These are phyloP conservation scores for Globisporangium middletonii DNA, from an alignment of 352 stramenopile genomes.

Conservation along the genomic window DNA sequence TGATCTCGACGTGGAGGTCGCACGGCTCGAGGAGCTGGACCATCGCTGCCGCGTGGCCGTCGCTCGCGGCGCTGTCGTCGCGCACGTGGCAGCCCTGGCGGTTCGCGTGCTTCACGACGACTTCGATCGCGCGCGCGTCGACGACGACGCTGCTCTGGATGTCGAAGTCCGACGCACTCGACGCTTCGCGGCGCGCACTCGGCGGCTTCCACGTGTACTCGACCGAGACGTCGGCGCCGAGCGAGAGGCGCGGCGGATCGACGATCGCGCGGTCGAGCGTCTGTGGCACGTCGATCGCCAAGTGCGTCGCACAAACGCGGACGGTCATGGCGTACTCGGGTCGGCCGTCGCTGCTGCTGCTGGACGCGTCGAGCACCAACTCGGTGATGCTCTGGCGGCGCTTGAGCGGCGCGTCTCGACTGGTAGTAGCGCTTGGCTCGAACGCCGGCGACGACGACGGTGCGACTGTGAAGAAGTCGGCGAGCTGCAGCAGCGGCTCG, in stretches of 20 bases:
- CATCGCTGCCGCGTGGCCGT: slow-evolving; percentile 26
- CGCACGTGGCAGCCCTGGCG: slow-evolving; percentile 56
- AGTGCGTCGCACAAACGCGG: slow-evolving; percentile 32
- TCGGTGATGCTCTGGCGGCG: slow-evolving; percentile 45
- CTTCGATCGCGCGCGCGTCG: slow-evolving; percentile 56
- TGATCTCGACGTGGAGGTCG: slow-evolving; percentile 58
- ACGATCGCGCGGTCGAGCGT: slow-evolving; percentile 26
- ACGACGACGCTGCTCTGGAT: slow-evolving; percentile 66
- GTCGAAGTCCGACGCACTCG: slow-evolving; percentile 33
- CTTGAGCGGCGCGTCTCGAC: slow-evolving; percentile 3
- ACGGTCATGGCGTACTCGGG: slow-evolving; percentile 42
- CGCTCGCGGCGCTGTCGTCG: slow-evolving; percentile 9
- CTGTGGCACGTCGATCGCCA: slow-evolving; percentile 51
- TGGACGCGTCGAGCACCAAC: slow-evolving; percentile 36
- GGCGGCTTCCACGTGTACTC: slow-evolving; percentile 47
- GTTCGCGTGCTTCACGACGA: slow-evolving; percentile 56
- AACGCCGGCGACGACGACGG: slow-evolving; percentile 5
- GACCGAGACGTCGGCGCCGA: slow-evolving; percentile 51
- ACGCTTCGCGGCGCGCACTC: slow-evolving; percentile 9
- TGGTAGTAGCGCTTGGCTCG: not conserved
- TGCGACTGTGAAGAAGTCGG: slow-evolving; percentile 53
- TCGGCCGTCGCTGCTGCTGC: slow-evolving; percentile 5
- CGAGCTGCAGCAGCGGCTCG: slow-evolving; percentile 32
- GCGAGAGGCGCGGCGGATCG: slow-evolving; percentile 37
- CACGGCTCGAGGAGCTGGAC: slow-evolving; percentile 81